Conservation (phyloP, 805 yeast species). For the Monosporozyma servazzii region DNA sequence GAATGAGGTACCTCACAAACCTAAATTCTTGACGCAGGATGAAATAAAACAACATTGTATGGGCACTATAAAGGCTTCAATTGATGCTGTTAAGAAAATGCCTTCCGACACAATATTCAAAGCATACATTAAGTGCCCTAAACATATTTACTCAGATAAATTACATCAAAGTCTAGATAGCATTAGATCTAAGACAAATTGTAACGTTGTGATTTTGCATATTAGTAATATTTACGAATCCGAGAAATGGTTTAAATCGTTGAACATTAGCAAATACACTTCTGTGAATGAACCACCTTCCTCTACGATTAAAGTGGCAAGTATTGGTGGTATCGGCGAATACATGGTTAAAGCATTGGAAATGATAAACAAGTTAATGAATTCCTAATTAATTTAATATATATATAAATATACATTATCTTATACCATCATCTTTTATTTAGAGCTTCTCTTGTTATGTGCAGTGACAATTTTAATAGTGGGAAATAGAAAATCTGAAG, state of each 20-base stretch:
- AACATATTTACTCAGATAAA: constrained; percentile 22
- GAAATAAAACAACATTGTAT: constrained; percentile 25
- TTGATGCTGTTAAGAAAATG: constrained; percentile 18
- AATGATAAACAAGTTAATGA: constrained; percentile 12
- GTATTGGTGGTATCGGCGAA: constrained; percentile 29
- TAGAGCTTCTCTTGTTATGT: not conserved
- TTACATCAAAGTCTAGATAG: constrained; percentile 24
- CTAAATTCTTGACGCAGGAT: constrained; percentile 20
- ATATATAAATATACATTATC: not conserved
- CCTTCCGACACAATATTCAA: constrained; percentile 28
- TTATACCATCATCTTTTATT: not conserved
- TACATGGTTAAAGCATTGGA: constrained; percentile 24
- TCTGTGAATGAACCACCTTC: constrained; percentile 21
- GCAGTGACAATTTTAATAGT: not conserved
- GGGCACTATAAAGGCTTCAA: constrained; percentile 22
- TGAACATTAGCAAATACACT: constrained; percentile 19
- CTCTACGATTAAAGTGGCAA: constrained; percentile 24
- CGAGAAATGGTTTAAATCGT: constrained; percentile 22
- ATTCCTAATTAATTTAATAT: not conserved
- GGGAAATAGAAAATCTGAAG: not conserved
- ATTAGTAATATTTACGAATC: constrained; percentile 30
- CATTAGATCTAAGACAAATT: constrained; percentile 26
- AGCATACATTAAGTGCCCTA: constrained; percentile 26
- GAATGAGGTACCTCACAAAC: not conserved
- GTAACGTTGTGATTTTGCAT: constrained; percentile 28